phyloP scores from a whole-genome alignment of 768 basidiomycete species.

The Chalciporus pseudorubinellus region DNA sequence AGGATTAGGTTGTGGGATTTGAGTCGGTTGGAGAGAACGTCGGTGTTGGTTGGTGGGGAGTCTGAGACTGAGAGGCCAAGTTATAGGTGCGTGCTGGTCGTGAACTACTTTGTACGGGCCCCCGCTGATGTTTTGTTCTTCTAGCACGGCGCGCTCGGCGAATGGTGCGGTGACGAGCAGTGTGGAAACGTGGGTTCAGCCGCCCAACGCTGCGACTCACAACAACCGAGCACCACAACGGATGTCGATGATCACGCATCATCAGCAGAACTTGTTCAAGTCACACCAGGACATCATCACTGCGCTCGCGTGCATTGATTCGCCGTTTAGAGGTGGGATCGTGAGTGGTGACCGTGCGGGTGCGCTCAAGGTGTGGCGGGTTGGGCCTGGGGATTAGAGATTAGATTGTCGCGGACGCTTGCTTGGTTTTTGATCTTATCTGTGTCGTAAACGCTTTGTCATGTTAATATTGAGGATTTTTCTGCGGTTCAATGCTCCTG shows the following conservation, averaged over 20 bases:
- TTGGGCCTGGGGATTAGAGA: constrained; percentile 50
- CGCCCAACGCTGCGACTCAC: constrained; percentile 43
- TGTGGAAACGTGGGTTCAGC: constrained; percentile 61
- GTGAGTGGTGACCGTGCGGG: constrained; percentile 92
- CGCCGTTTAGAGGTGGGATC: constrained; percentile 89
- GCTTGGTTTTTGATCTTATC: constrained; percentile 4
- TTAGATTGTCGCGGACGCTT: neutral
- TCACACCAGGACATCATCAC: constrained; percentile 91
- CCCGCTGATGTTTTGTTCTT: constrained; percentile 8
- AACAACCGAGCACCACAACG: constrained; percentile 70
- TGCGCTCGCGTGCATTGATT: constrained; percentile 80
- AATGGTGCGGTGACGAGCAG: constrained; percentile 49
- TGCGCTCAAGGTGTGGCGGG: constrained; percentile 86
- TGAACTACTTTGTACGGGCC: too few species aligned
- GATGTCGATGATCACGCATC: constrained; percentile 74
- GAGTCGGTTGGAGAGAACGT: constrained; percentile 65
- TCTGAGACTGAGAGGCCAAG: constrained; percentile 70
- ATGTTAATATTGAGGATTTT: neutral
- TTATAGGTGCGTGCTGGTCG: constrained; percentile 56
- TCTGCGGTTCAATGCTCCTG: too few species aligned
- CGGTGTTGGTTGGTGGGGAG: constrained; percentile 77
- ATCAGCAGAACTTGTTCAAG: constrained; percentile 80
- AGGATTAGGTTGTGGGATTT: constrained; percentile 89
- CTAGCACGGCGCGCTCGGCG: constrained; percentile 33
- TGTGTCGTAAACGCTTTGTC: constrained; percentile 2